Evolutionary conservation across 129 eudicot genomes (phyloP).

Genomic region (Pittosporum tobira): DNA sequence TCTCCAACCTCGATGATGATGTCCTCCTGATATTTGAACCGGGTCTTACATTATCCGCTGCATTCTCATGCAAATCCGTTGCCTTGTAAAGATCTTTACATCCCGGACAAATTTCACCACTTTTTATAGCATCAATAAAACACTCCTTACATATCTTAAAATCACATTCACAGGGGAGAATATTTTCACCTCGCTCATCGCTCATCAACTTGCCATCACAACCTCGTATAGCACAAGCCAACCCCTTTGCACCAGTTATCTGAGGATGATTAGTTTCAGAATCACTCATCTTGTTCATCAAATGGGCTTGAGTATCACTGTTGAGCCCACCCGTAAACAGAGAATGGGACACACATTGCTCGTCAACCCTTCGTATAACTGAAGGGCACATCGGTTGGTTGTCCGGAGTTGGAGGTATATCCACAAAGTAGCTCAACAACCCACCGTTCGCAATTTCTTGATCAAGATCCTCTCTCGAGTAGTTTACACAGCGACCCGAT

Average conservation of each 20-base stretch:
- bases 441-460: slow-evolving; percentile 36
- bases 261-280: slow-evolving; percentile 50
- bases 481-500: slow-evolving; percentile 33
- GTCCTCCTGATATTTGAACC: slow-evolving; percentile 28
- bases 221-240: slow-evolving; percentile 31
- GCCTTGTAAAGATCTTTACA: slow-evolving; percentile 53
- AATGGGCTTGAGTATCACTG: slow-evolving; percentile 50
- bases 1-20: slow-evolving; percentile 22
- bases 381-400: slow-evolving; percentile 51
- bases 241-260: slow-evolving; percentile 62
- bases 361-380: slow-evolving; percentile 48
- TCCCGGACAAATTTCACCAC: slow-evolving; percentile 47
- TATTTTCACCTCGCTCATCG: slow-evolving; percentile 41
- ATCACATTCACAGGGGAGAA: slow-evolving; percentile 54
- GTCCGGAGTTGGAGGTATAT: slow-evolving; percentile 61
- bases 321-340: slow-evolving; percentile 52
- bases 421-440: slow-evolving; percentile 36
- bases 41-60: slow-evolving; percentile 11
- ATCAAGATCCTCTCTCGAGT: slow-evolving; percentile 40
- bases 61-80: slow-evolving; percentile 27
- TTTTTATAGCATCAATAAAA: slow-evolving; percentile 39
- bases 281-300: slow-evolving; percentile 51
- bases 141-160: slow-evolving; percentile 60
- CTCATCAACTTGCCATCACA: slow-evolving; percentile 49
- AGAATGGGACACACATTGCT: slow-evolving; percentile 52